Base-by-base conservation (phyloP, 2,329 filamentous ascomycete genomes). In the Cordyceps farinosa region DNA sequence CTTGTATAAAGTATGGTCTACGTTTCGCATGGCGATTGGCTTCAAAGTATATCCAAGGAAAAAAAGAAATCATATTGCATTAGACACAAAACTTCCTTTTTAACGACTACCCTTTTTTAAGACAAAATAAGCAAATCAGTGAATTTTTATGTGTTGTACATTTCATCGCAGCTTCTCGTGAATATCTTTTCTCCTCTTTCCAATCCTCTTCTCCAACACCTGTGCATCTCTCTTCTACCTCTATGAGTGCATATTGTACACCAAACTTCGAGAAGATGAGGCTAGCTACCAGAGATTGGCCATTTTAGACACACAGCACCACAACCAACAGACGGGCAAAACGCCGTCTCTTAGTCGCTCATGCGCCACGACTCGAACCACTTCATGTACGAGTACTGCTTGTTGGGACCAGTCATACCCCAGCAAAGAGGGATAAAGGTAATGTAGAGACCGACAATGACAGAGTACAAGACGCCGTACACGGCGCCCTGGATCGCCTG, bases 371-470 rank as follows among this genome's bases (percentile, higher is more conserved):
- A 86, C 68, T 88, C 85, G 69, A 97, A 90, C 95, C 95, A 99
- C 82, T 92, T 96, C 80, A 99, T 82, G 80, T 98, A 93, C 70
- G 82, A 84, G 85, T 94, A 99, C 74, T 98, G 81, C 76, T 85
- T 84, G 78, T 91, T 92, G 65, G 85, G 80, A 15, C 95, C 95
- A 64, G 88, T 87, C 91, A 99, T 99, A 65, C 95, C 95, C 82
- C 96, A 99, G 76, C 91, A 95, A 73, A 99, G 93, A 29, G 91
- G 93, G 68, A 94, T 89, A 81, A 99, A 99, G 71, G 90, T 83
- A 72, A 93, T 83, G 79, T 97, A 99, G 48, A 98, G 83, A 5
- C 89, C 90, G 67, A 96, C 87, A 62, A 92, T 84, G 30, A 84
- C 75, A 22, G 81, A 79, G 75, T 98, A 98, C 32, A 98, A 78